A percentile compares a stretch with the other conserved stretches of the same genome.
These are phyloP conservation scores for Aureobasidium sp. DNA, from an alignment of 2,329 filamentous ascomycete species.

Conservation along the genomic window DNA sequence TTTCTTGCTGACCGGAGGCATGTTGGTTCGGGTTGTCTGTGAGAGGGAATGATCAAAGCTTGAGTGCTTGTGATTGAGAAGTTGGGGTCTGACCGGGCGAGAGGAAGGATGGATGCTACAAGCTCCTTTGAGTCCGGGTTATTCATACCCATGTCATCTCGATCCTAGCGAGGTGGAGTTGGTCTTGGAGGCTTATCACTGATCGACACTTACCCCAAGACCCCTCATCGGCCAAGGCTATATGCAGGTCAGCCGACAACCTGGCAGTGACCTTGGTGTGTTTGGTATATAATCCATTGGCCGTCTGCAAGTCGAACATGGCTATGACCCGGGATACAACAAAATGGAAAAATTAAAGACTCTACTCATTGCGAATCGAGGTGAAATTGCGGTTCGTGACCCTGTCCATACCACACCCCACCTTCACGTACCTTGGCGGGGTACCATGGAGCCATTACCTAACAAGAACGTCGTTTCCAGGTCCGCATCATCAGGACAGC, in stretches of 20 bases:
- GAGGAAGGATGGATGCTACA: not conserved
- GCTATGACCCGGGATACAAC: not conserved
- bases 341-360: conserved; percentile 42
- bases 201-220: conserved; percentile 9
- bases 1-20: conserved; percentile 46
- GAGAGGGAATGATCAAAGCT: not conserved
- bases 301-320: not conserved
- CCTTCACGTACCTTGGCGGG: not conserved
- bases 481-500: conserved; percentile 47
- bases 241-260: not conserved
- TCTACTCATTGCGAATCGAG: conserved; percentile 53
- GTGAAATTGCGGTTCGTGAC: conserved; percentile 17
- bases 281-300: not conserved
- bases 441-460: not conserved
- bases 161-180: not conserved
- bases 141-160: not conserved
- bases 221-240: conserved; percentile 3
- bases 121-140: not conserved
- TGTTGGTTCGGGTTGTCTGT: conserved; percentile 21
- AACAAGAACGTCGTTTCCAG: conserved; percentile 19
- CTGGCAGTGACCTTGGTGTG: not conserved
- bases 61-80: not conserved
- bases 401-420: not conserved
- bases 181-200: conserved; percentile 5
- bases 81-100: not conserved